phyloP scores from a whole-genome alignment of 768 basidiomycete species.

The Dacryopinax primogenitus region DNA sequence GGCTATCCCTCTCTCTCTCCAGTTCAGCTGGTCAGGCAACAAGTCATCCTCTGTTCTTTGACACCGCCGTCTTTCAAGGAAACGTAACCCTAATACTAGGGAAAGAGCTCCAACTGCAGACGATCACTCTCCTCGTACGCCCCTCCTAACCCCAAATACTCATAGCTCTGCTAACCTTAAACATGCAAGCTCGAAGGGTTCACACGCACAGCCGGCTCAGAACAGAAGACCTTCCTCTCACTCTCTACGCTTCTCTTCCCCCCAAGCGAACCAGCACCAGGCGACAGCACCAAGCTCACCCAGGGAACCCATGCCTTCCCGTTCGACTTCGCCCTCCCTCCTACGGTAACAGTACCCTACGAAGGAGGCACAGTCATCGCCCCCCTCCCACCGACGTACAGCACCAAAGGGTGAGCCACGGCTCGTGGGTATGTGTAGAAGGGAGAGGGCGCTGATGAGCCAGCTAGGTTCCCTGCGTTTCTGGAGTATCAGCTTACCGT shows the following conservation, averaged over 20 bases:
- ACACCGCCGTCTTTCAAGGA: constrained; percentile 6
- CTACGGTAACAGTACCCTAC: background rate
- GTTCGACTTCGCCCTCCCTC: background rate
- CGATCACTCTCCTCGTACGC: background rate
- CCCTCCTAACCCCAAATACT: background rate
- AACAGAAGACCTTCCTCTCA: background rate
- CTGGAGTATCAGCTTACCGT: constrained; percentile 11
- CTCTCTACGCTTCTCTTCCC: background rate
- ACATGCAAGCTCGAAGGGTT: constrained; percentile 6
- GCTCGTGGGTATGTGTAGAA: background rate
- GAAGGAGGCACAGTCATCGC: background rate
- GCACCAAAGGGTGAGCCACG: constrained; percentile 6
- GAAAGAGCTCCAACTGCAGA: background rate
- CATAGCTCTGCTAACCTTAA: background rate
- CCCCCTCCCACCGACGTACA: background rate
- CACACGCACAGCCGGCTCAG: constrained; percentile 1
- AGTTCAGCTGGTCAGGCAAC: constrained; percentile 3
- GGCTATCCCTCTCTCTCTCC: constrained; percentile 9
- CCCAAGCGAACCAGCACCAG: background rate
- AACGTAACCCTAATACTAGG: background rate
- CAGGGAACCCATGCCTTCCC: background rate
- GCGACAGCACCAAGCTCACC: background rate
- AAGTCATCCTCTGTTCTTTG: constrained; percentile 11
- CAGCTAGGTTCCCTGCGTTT: constrained; percentile 3
- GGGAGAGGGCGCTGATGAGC: background rate